A percentile compares a stretch with the other conserved stretches of the same genome.
phyloP scores from a whole-genome alignment of 306 rosid species.

The Ormosia emarginata region DNA sequence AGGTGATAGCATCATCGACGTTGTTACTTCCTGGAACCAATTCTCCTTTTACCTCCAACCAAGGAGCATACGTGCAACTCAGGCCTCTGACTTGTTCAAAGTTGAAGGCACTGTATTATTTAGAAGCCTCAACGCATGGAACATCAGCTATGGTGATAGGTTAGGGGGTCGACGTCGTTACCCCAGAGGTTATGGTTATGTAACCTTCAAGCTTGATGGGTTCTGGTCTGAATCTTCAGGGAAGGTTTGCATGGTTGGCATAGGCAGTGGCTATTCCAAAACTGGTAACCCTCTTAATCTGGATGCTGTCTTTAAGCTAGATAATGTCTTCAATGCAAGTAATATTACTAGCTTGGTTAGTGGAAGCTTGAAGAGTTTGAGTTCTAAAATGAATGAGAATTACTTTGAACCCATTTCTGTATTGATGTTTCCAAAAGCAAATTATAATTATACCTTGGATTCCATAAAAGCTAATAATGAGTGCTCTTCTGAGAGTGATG shows the following conservation, averaged over 20 bases:
- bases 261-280: conserved; percentile 5
- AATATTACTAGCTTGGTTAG: conserved; percentile 35
- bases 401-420: conserved; percentile 43
- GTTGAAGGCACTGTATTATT: conserved; percentile 21
- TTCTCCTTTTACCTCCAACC: not conserved
- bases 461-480: conserved; percentile 3
- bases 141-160: not conserved
- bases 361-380: conserved; percentile 58
- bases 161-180: not conserved
- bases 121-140: not conserved
- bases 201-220: conserved; percentile 36
- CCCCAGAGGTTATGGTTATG: not conserved
- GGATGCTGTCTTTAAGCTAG: conserved; percentile 46
- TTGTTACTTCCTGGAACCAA: not conserved
- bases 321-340: conserved; percentile 34
- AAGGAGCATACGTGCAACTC: conserved; percentile 9
- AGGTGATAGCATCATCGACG: conserved; percentile 11
- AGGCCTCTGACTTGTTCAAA: conserved; percentile 28
- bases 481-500: conserved; percentile 16
- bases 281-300: conserved; percentile 10
- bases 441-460: conserved; percentile 38
- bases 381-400: conserved; percentile 16
- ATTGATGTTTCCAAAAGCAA: conserved; percentile 36
- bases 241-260: conserved; percentile 55
- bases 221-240: conserved; percentile 57